Evolutionary conservation across 2,329 filamentous ascomycete species (phyloP).

Genomic region (Tolypocladium inflatum): DNA sequence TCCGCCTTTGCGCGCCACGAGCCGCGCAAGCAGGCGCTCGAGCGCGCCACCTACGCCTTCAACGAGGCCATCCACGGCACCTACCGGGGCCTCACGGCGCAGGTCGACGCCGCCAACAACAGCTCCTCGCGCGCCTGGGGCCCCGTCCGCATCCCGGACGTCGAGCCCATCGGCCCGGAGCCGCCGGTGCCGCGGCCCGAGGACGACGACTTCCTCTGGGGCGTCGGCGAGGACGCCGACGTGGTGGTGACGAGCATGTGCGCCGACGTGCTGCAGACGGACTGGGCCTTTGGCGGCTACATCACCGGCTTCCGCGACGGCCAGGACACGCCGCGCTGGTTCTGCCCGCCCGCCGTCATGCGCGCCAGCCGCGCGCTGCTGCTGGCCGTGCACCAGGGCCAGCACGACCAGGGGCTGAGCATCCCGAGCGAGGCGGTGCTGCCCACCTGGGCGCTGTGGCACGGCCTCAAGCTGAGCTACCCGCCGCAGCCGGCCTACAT

Average conservation of each 20-base stretch:
- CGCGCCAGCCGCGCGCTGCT: conserved; percentile 20
- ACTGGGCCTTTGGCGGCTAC: conserved; percentile 24
- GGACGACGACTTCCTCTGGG: conserved; percentile 18
- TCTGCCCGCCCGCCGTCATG: conserved; percentile 25
- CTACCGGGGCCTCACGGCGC: conserved; percentile 31
- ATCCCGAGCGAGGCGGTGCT: conserved; percentile 24
- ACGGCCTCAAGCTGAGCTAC: conserved; percentile 26
- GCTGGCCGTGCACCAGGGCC: conserved; percentile 21
- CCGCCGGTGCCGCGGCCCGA: conserved; percentile 14
- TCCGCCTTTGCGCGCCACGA: conserved; percentile 36
- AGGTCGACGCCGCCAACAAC: conserved; percentile 12
- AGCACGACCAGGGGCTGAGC: conserved; percentile 17
- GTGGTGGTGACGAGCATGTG: conserved; percentile 19
- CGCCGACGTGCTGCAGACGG: conserved; percentile 13
- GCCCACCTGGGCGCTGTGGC: conserved; percentile 26
- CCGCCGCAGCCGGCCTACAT: conserved; percentile 25
- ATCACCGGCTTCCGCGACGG: conserved; percentile 16
- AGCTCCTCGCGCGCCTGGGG: conserved; percentile 20
- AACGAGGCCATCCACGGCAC: conserved; percentile 40
- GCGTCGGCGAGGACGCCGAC: conserved; percentile 24
- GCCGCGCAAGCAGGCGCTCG: conserved; percentile 49
- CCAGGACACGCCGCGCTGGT: conserved; percentile 17
- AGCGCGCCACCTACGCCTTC: conserved; percentile 47
- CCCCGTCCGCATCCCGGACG: conserved; percentile 16
- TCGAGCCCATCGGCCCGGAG: conserved; percentile 18